A percentile compares a stretch with the other conserved stretches of the same genome.
phyloP scores from a whole-genome alignment of 2,329 filamentous ascomycete genomes.

The Fusarium mundagurra region DNA sequence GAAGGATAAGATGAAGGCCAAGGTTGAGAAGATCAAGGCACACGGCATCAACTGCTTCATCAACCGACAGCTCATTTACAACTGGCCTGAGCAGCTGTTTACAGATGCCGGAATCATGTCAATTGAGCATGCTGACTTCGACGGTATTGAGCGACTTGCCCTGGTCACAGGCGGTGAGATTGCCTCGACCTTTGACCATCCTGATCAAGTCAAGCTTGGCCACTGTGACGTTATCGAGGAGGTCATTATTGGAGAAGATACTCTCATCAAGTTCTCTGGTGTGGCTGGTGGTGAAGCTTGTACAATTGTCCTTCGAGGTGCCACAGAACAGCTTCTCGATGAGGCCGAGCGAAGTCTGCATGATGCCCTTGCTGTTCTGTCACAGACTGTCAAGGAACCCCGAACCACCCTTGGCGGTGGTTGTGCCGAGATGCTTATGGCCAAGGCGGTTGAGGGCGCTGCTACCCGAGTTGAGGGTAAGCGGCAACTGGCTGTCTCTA shows the following conservation, averaged over 20 bases:
- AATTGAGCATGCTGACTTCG: slow-evolving; percentile 98
- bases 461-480: slow-evolving; percentile 96
- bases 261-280: slow-evolving; percentile 95
- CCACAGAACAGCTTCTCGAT: slow-evolving; percentile 95
- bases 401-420: slow-evolving; percentile 94
- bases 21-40: slow-evolving; percentile 98
- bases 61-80: slow-evolving; percentile 99
- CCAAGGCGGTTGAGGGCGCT: slow-evolving; percentile 93
- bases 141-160: slow-evolving; percentile 94
- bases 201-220: slow-evolving; percentile 94
- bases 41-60: slow-evolving; percentile 99
- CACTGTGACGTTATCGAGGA: slow-evolving; percentile 97
- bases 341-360: slow-evolving; percentile 96
- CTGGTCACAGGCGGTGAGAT: slow-evolving; percentile 98
- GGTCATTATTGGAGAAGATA: slow-evolving; percentile 98
- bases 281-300: slow-evolving; percentile 94
- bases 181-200: slow-evolving; percentile 96
- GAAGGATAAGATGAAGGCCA: slow-evolving; percentile 99
- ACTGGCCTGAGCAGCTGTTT: slow-evolving; percentile 99
- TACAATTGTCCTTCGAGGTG: slow-evolving; percentile 95
- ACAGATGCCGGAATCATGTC: slow-evolving; percentile 97
- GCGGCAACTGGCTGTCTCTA: slow-evolving; percentile 91
- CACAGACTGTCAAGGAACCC: slow-evolving; percentile 94
- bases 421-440: slow-evolving; percentile 99
- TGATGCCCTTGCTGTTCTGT: slow-evolving; percentile 94